Percentiles rank a stretch among this genome's conserved stretches.
Evolutionary conservation across 1,284 basidiomycete species (phyloP).

Genomic region (Anthracocystis panici-leucophaei): DNA sequence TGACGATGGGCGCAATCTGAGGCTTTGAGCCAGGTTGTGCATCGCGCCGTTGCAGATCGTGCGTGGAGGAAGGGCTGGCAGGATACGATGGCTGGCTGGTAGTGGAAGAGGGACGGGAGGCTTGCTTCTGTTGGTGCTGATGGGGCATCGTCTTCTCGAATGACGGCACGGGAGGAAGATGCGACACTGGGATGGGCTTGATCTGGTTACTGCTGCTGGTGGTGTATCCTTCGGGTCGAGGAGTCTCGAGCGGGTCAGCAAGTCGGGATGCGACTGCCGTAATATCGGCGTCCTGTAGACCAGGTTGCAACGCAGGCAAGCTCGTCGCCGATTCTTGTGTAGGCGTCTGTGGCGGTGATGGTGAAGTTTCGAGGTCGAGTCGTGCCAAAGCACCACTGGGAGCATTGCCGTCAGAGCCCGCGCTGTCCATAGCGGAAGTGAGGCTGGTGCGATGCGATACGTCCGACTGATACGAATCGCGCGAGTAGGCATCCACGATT

Average conservation of each 20-base stretch:
- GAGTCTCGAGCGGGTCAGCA: constrained; percentile 17
- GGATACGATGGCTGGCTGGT: constrained; percentile 12
- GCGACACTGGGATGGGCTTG: constrained; percentile 50
- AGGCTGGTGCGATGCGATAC: constrained; percentile 57
- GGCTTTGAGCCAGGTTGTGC: constrained; percentile 13
- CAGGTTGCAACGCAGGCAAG: constrained; percentile 6
- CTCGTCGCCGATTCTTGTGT: constrained; percentile 39
- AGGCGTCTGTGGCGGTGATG: constrained; percentile 52
- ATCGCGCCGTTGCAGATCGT: constrained; percentile 18
- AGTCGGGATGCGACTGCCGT: not conserved
- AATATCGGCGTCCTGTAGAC: constrained; percentile 1
- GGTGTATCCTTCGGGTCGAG: constrained; percentile 16
- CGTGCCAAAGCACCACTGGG: constrained; percentile 2
- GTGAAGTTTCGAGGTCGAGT: constrained; percentile 6
- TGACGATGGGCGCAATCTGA: constrained; percentile 26
- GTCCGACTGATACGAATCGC: constrained; percentile 61
- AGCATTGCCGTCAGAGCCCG: constrained; percentile 16
- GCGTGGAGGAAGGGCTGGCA: not conserved
- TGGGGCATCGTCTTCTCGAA: constrained; percentile 53
- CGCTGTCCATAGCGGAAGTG: constrained; percentile 49
- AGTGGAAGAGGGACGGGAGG: constrained; percentile 23
- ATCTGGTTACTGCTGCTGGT: constrained; percentile 25
- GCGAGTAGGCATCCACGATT: constrained; percentile 59
- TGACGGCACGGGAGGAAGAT: constrained; percentile 52
- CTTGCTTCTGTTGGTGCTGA: constrained; percentile 22